phyloP scores from a whole-genome alignment of 148 eudicot genomes.

The Gaultheria prostrata region DNA sequence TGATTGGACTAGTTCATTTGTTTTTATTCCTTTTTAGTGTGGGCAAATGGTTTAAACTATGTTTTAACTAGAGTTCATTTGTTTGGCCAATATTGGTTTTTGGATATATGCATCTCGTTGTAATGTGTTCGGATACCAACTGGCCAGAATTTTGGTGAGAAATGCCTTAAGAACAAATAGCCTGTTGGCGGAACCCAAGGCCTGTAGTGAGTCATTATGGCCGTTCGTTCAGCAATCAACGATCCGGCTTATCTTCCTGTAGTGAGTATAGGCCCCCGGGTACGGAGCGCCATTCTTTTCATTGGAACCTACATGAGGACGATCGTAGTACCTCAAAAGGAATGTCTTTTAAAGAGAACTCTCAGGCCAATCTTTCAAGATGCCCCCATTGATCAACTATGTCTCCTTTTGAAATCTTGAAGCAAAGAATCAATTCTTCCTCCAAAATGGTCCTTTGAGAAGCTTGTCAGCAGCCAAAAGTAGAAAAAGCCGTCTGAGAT shows the following conservation, averaged over 20 bases:
- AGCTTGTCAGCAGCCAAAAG: background rate
- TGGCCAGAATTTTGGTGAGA: background rate
- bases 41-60: background rate
- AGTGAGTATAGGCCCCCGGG: too few species aligned
- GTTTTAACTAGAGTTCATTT: background rate
- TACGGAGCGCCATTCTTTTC: background rate
- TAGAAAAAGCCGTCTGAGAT: background rate
- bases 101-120: background rate
- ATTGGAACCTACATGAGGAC: background rate
- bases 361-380: background rate
- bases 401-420: background rate
- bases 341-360: background rate
- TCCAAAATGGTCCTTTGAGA: background rate
- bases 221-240: too few species aligned
- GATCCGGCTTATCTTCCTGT: too few species aligned
- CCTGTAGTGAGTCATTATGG: too few species aligned
- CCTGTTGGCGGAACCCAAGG: too few species aligned
- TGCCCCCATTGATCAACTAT: background rate
- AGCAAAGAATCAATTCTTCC: slow-evolving; percentile 18
- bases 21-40: background rate
- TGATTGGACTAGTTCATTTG: background rate
- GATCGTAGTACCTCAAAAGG: background rate
- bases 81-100: background rate
- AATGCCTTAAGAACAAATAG: background rate
- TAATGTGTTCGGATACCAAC: background rate